Conservation (phyloP, 768 basidiomycete species). For the Tulasnella sp. region DNA sequence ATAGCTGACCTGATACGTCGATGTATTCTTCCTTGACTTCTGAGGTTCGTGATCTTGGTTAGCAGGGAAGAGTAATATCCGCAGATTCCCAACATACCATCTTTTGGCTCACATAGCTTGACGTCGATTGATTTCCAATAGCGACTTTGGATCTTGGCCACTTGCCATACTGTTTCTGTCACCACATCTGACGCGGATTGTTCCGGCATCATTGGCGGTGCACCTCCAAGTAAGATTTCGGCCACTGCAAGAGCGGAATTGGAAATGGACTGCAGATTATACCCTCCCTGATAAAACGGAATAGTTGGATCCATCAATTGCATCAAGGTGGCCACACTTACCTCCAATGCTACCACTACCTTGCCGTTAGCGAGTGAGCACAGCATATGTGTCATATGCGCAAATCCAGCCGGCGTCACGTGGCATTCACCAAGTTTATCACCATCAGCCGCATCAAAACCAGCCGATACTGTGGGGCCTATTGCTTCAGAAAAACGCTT, state of each 20-base stretch:
- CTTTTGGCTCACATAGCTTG: conserved; percentile 66
- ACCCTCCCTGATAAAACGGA: conserved; percentile 59
- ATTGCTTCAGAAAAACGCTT: neutral
- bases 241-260: conserved; percentile 78
- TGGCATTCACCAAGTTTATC: conserved; percentile 85
- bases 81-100: conserved; percentile 57
- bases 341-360: conserved; percentile 88
- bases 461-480: conserved; percentile 70
- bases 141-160: conserved; percentile 74
- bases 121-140: conserved; percentile 84
- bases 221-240: conserved; percentile 75
- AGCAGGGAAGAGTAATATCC: neutral
- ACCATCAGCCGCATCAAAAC: conserved; percentile 91
- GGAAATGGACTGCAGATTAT: conserved; percentile 82
- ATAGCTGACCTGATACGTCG: conserved; percentile 66
- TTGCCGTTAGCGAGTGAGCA: conserved; percentile 75
- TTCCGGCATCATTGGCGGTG: conserved; percentile 60
- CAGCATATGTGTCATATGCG: conserved; percentile 98
- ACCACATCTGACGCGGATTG: conserved; percentile 66
- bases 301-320: no score
- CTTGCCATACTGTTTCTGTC: conserved; percentile 81
- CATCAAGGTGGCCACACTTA: conserved; percentile 29
- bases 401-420: conserved; percentile 85
- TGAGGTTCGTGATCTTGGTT: conserved; percentile 23
- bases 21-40: conserved; percentile 49